Percentiles rank a stretch among this genome's conserved stretches.
phyloP scores from a whole-genome alignment of 495 filamentous ascomycete species.

The Podospora anserina region DNA sequence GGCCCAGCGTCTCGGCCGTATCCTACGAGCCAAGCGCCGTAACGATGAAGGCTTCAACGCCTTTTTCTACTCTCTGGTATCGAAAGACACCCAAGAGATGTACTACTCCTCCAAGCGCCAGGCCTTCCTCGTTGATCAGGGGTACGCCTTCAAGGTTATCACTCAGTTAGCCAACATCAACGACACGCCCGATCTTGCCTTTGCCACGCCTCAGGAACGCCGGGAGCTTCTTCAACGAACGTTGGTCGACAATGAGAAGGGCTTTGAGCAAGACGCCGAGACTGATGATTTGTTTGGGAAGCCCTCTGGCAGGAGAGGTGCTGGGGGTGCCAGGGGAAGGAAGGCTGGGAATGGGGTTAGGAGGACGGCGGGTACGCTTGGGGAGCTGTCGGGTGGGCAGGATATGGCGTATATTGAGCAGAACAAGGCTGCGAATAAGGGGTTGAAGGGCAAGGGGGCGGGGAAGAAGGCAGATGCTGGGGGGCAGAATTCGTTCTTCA shows the following conservation, averaged over 20 bases:
- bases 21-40: constrained; percentile 89
- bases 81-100: constrained; percentile 97
- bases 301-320: constrained; percentile 33
- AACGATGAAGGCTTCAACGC: constrained; percentile 99
- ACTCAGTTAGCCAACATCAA: constrained; percentile 93
- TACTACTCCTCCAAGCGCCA: constrained; percentile 96
- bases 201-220: constrained; percentile 73
- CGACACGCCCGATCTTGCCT: constrained; percentile 73
- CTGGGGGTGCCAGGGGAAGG: constrained; percentile 29
- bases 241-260: constrained; percentile 84
- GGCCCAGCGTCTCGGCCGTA: constrained; percentile 90
- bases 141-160: constrained; percentile 99
- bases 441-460: constrained; percentile 48
- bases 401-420: constrained; percentile 97
- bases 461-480: constrained; percentile 55
- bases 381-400: constrained; percentile 81
- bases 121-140: constrained; percentile 97
- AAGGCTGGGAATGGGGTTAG: constrained; percentile 46
- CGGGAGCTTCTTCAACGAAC: constrained; percentile 87
- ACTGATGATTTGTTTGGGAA: constrained; percentile 81
- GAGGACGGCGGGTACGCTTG: constrained; percentile 76
- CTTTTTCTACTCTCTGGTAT: constrained; percentile 97
- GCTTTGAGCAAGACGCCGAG: constrained; percentile 71
- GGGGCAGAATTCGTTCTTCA: constrained; percentile 60
- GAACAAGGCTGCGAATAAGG: constrained; percentile 69